phyloP scores from a whole-genome alignment of 768 basidiomycete species.

The Termitomyces sp. region DNA sequence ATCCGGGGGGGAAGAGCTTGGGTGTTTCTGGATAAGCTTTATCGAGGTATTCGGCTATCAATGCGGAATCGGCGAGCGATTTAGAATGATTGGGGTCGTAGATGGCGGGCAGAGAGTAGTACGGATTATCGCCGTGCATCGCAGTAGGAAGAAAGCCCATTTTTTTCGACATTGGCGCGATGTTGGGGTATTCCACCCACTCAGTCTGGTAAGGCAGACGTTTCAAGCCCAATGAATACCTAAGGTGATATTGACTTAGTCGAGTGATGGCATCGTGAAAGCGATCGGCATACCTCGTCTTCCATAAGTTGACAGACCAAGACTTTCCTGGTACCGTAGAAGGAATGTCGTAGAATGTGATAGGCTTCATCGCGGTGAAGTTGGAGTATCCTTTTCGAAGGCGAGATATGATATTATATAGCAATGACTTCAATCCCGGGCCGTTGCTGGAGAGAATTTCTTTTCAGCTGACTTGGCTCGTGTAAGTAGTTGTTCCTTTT shows the following conservation, averaged over 20 bases:
- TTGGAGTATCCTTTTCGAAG: background rate
- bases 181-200: slow-evolving; percentile 40
- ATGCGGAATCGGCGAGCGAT: slow-evolving; percentile 32
- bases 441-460: background rate
- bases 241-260: background rate
- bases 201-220: slow-evolving; percentile 32
- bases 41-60: slow-evolving; percentile 44
- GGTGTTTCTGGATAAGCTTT: slow-evolving; percentile 31
- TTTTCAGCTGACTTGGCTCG: background rate
- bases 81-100: slow-evolving; percentile 29
- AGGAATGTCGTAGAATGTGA: slow-evolving; percentile 17
- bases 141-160: slow-evolving; percentile 26
- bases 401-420: background rate
- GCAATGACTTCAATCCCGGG: background rate
- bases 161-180: slow-evolving; percentile 24
- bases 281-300: slow-evolving; percentile 24
- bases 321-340: slow-evolving; percentile 17
- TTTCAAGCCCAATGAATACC: slow-evolving; percentile 25
- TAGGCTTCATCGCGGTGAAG: background rate
- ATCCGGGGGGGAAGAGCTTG: slow-evolving; percentile 16
- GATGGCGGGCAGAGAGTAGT: slow-evolving; percentile 37
- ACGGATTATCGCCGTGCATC: slow-evolving; percentile 23
- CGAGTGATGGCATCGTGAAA: background rate
- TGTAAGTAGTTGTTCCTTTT: background rate
- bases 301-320: slow-evolving; percentile 36